phyloP scores from a whole-genome alignment of 2,329 filamentous ascomycete species.

The Rutstroemia sp. region DNA sequence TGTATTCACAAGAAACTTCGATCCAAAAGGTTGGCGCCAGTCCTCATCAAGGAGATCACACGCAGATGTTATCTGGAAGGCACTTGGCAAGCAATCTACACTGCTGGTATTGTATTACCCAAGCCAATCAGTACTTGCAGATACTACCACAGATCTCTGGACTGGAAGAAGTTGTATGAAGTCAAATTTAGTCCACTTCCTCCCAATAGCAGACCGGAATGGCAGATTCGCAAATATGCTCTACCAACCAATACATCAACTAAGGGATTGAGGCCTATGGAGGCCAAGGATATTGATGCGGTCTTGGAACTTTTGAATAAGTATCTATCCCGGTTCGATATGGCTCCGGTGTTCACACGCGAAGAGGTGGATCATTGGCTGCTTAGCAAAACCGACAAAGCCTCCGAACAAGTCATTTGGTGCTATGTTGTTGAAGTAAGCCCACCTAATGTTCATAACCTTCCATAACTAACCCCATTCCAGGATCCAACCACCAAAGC shows the following conservation, averaged over 20 bases:
- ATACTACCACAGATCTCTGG: slow-evolving; percentile 88
- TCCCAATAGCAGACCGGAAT: slow-evolving; percentile 70
- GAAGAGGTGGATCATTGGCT: slow-evolving; percentile 88
- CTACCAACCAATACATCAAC: slow-evolving; percentile 68
- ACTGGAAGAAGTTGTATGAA: slow-evolving; percentile 95
- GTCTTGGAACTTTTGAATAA: slow-evolving; percentile 68
- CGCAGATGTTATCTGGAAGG: slow-evolving; percentile 79
- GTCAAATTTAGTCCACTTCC: slow-evolving; percentile 90
- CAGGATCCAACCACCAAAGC: slow-evolving; percentile 58
- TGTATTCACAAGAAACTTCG: slow-evolving; percentile 98
- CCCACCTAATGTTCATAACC: not conserved
- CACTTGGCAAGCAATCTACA: slow-evolving; percentile 94
- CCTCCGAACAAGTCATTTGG: slow-evolving; percentile 81
- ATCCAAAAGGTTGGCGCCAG: slow-evolving; percentile 82
- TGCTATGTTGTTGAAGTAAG: slow-evolving; percentile 78
- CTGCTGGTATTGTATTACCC: slow-evolving; percentile 82
- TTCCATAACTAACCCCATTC: not conserved
- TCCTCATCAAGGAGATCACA: slow-evolving; percentile 97
- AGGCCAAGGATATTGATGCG: slow-evolving; percentile 66
- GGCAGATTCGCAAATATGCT: slow-evolving; percentile 80
- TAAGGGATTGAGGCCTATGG: slow-evolving; percentile 72
- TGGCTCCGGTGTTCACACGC: slow-evolving; percentile 72
- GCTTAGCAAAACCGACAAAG: slow-evolving; percentile 58
- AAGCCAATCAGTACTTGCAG: slow-evolving; percentile 88
- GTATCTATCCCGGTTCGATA: slow-evolving; percentile 73